Conservation (phyloP, 768 basidiomycete species). For the Mycena galopus region DNA sequence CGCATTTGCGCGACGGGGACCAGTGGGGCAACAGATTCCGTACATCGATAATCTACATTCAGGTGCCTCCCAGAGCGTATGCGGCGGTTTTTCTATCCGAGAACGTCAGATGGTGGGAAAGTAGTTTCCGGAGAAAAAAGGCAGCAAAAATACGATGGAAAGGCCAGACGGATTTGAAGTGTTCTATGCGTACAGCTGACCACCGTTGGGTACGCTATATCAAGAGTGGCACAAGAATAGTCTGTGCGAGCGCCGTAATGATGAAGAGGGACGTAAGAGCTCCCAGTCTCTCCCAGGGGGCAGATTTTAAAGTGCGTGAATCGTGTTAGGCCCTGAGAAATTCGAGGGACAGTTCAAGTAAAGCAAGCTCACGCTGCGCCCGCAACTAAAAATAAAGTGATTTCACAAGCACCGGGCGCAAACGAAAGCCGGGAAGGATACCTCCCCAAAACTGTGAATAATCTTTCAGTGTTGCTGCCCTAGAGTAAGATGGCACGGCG, state of each 20-base stretch:
- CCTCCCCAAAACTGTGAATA: too few species aligned
- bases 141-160: background rate
- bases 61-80: background rate
- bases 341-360: background rate
- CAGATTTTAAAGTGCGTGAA: background rate
- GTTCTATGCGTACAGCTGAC: background rate
- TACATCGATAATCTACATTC: background rate
- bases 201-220: background rate
- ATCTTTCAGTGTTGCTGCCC: too few species aligned
- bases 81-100: background rate
- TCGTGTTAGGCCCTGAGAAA: background rate
- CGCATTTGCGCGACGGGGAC: constrained; percentile 7
- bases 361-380: background rate
- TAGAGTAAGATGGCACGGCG: too few species aligned
- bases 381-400: background rate
- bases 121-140: too few species aligned
- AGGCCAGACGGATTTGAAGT: background rate
- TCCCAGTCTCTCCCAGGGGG: background rate
- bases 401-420: background rate
- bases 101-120: background rate
- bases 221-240: background rate
- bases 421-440: background rate
- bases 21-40: background rate
- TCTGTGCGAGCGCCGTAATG: background rate
- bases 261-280: background rate